Base-by-base conservation (phyloP, 1,139 yeast genomes). In the Pichia sp. region DNA sequence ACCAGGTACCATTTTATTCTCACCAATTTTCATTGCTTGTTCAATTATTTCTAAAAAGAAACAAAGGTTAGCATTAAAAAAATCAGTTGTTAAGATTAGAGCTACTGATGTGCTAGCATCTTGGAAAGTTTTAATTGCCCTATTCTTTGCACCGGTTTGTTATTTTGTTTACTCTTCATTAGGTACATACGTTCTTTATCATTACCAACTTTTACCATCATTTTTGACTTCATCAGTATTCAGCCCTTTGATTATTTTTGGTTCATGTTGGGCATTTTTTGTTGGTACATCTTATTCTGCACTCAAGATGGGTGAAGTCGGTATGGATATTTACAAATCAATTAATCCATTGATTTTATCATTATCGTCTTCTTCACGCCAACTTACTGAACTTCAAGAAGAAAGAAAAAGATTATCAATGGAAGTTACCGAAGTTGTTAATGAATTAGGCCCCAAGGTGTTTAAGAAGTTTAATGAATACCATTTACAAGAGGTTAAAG, bases 21-120 rank as follows among this genome's bases (percentile, higher is more conserved):
- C 82, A 2, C 90, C 92, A 2, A 83, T 84, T 3, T 83, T 84
- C 54, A 63, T 80, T 40, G 68, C 76, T 1, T 76, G 85, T 32
- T 72, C 74, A 51, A 60, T 66, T 23, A 77, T 80, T 39, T 80
- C 90, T 1, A 68, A 66, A 36, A 68, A 71, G 57, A 83, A 84
- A 60, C 83, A 82, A 44, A 71, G 64, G 51, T 70, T 72, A 41
- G 92, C 90, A 0, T 69, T 84, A 51, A 83, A 82, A 6, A 73
- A 72, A 37, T 82, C 89, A 0, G 68, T 78, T 3, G 94, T 84
- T 1, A 84, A 84, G 61, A 75, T 84, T 47, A 79, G 77, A 54
- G 92, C 86, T 15, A 79, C 73, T 46, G 94, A 84, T 63, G 86
- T 84, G 40, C 69, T 82, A 32, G 89, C 86, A 0, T 79, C 87